Evolutionary conservation across 441 rosid species (phyloP).

Genomic region (Jatropha podagrica): DNA sequence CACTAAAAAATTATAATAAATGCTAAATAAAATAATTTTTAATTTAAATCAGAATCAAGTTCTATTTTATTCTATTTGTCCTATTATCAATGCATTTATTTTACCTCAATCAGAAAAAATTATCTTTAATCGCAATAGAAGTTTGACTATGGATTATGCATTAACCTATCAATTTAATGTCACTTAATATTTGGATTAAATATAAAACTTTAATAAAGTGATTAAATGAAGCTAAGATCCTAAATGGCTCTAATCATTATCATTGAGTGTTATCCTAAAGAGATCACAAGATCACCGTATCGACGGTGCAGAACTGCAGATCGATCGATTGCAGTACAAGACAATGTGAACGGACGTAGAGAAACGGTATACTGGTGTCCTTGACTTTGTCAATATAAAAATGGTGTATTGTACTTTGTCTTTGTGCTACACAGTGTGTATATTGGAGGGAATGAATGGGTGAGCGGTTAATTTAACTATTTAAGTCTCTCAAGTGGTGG

Average conservation of each 20-base stretch:
- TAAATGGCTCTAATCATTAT: no score
- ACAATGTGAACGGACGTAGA: slow-evolving; percentile 1
- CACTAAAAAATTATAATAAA: no score
- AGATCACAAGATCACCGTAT: no score
- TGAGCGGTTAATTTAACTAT: slow-evolving; percentile 48
- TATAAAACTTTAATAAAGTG: no score
- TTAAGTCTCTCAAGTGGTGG: slow-evolving; percentile 35
- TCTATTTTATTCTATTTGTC: no score
- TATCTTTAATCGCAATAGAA: neutral
- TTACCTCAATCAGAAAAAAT: neutral
- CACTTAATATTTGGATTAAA: neutral
- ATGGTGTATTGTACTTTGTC: neutral
- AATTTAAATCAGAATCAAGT: no score
- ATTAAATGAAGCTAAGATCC: no score
- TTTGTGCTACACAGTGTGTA: neutral
- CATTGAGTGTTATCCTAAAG: no score
- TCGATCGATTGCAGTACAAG: neutral
- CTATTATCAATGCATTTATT: neutral
- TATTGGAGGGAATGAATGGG: slow-evolving; percentile 32
- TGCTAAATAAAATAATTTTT: no score
- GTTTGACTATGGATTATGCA: neutral
- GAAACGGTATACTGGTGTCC: neutral
- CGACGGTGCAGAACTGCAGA: neutral
- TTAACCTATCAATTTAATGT: neutral
- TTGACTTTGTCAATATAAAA: slow-evolving; percentile 7